Evolutionary conservation across 306 rosid species (phyloP).

Genomic region (Quercus glauca): DNA sequence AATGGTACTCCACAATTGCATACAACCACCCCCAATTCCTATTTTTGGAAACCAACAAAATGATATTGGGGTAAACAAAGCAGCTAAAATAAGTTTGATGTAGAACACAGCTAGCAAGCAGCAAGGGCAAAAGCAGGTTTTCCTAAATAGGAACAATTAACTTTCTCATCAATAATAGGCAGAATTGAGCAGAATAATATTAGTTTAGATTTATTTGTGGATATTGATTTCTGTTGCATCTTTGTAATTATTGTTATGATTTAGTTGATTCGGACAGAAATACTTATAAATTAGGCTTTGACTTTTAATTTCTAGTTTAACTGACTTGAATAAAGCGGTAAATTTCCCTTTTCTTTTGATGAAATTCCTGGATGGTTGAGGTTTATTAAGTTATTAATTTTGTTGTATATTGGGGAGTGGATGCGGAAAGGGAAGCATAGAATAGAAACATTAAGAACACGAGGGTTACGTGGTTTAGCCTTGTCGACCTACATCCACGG

Average conservation of each 20-base stretch:
- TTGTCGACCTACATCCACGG: no score
- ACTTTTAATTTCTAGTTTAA: no score
- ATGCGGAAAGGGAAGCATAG: no score
- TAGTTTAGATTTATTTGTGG: not conserved
- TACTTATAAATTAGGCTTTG: no score
- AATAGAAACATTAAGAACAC: no score
- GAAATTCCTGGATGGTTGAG: no score
- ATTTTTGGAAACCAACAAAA: constrained; percentile 27
- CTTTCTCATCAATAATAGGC: constrained; percentile 1
- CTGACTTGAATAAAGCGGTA: no score
- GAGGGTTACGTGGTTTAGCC: no score
- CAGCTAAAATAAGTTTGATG: constrained; percentile 22
- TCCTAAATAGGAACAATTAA: constrained; percentile 24
- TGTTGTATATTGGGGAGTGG: no score
- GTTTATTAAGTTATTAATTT: no score
- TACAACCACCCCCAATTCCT: constrained; percentile 15
- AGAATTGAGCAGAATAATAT: not conserved
- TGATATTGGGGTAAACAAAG: constrained; percentile 25
- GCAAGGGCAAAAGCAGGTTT: constrained; percentile 27
- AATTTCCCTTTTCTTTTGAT: no score
- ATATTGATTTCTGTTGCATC: not conserved
- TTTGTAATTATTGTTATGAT: not conserved
- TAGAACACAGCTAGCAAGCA: constrained; percentile 11
- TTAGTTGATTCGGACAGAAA: not conserved
- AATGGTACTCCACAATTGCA: constrained; percentile 10